Evolutionary conservation across 73 alveolate species (phyloP), one percentile per base, ranked within the genome.

Genomic region (Blepharisma japonicum): DNA sequence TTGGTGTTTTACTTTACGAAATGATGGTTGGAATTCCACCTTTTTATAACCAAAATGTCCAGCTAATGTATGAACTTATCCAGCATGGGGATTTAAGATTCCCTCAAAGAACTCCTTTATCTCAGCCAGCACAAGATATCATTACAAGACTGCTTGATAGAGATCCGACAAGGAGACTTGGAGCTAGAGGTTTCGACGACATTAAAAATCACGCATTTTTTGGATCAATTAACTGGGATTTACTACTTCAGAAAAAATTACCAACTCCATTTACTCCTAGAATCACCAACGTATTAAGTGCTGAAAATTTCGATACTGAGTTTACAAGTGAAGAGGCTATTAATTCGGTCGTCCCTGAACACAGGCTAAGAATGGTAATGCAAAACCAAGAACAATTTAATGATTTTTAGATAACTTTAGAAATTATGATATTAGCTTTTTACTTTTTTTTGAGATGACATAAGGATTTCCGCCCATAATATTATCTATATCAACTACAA

Each of bases 121-220:
- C 74, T 14, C 14, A 61, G 74, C 11, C 74, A 20, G 11, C 47
- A 0, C 14, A 45, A 70, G 56, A 39, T 54, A 9, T 70, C 23
- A 9, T 70, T 9, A 70, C 20, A 45, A 47, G 27, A 70, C 61
- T 70, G 27, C 80, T 70, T 45, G 39, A 70, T 70, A 70, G 27
- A 70, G 80, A 70, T 70, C 66, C 80, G 14, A 45, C 23, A 70
- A 70, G 27, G 27, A 70, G 80, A 5, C 80, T 70, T 14, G 80
- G 80, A 45, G 9, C 25, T 9, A 79, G 42, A 32, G 94, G 83
- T 74, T 90, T 94, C 6, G 89, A 86, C 7, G 97, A 91, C 56
- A 90, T 91, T 25, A 88, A 85, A 78, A 80, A 68, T 25, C 95
- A 91, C 77, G 88, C 95, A 18, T 91, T 88, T 83, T 81, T 91